Evolutionary conservation across 1,284 basidiomycete genomes (phyloP), one percentile per base, ranked within the genome.

Genomic region (Trichosporon inkin): DNA sequence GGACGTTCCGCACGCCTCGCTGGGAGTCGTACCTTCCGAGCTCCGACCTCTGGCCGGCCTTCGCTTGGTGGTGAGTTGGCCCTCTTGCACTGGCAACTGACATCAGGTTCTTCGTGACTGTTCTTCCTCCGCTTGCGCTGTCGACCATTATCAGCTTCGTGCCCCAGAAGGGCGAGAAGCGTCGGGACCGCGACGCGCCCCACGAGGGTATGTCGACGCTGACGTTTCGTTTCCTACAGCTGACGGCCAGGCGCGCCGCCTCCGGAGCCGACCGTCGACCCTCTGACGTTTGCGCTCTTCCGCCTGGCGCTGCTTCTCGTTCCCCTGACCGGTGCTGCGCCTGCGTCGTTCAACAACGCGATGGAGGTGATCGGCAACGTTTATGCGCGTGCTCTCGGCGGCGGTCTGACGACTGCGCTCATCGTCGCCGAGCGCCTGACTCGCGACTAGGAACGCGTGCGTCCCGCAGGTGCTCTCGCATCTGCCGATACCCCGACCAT

Each of bases 251-350:
- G 34, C 13, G 53, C 68, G 24, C 62, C 70, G 58, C 67, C 68
- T 11, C 62, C 71, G 16, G 62, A 57, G 22, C 72, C 74, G 0
- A 71, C 67, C 2, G 56, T 71, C 32, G 77, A 79, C 66, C 67
- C 71, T 10, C 65, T 79, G 37, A 64, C 73, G 8, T 79, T 75
- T 61, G 60, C 72, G 14, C 51, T 79, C 17, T 67, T 75, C 69
- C 69, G 77, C 20, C 65, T 76, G 17, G 72, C 71, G 3, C 61
- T 75, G 34, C 69, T 78, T 41, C 53, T 77, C 51, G 66, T 71
- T 47, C 73, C 75, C 6, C 70, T 79, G 10, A 76, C 74, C 13
- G 68, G 67, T 36, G 74, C 75, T 13, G 71, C 75, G 0, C 76
- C 77, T 6, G 62, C 65, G 2, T 56, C 65, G 1, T 66, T 76